Evolutionary conservation across 1,284 basidiomycete genomes (phyloP).

Genomic region (Bjerkandera adusta): DNA sequence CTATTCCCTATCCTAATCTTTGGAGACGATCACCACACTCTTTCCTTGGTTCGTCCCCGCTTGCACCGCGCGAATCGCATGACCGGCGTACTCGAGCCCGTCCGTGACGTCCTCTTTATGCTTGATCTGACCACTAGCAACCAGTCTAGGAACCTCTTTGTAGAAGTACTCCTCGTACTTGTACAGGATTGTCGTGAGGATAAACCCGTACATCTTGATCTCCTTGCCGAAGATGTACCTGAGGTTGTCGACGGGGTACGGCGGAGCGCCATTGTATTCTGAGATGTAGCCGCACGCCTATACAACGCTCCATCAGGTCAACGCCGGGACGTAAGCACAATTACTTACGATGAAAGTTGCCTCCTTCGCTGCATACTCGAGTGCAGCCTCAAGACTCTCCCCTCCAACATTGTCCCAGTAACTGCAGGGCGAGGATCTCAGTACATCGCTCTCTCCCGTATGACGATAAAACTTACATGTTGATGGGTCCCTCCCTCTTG

Average conservation of each 20-base stretch:
- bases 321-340: neutral
- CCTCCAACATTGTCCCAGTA: slow-evolving; percentile 65
- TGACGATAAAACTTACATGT: slow-evolving; percentile 34
- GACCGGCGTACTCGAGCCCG: slow-evolving; percentile 51
- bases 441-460: neutral
- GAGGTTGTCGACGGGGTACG: slow-evolving; percentile 30
- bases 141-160: slow-evolving; percentile 45
- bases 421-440: slow-evolving; percentile 28
- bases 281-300: slow-evolving; percentile 30
- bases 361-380: slow-evolving; percentile 45
- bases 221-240: slow-evolving; percentile 45
- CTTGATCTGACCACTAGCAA: slow-evolving; percentile 59
- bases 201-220: slow-evolving; percentile 60
- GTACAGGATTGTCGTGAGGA: slow-evolving; percentile 37
- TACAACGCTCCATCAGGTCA: neutral
- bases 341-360: slow-evolving; percentile 58
- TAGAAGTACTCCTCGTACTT: slow-evolving; percentile 47
- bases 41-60: slow-evolving; percentile 60
- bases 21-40: too few species aligned
- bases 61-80: slow-evolving; percentile 51
- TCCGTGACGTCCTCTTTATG: slow-evolving; percentile 52
- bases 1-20: too few species aligned
- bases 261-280: slow-evolving; percentile 25
- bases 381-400: slow-evolving; percentile 56
- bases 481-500: slow-evolving; percentile 54